Base-by-base conservation (phyloP, 768 basidiomycete species). In the Auricularia sp. region DNA sequence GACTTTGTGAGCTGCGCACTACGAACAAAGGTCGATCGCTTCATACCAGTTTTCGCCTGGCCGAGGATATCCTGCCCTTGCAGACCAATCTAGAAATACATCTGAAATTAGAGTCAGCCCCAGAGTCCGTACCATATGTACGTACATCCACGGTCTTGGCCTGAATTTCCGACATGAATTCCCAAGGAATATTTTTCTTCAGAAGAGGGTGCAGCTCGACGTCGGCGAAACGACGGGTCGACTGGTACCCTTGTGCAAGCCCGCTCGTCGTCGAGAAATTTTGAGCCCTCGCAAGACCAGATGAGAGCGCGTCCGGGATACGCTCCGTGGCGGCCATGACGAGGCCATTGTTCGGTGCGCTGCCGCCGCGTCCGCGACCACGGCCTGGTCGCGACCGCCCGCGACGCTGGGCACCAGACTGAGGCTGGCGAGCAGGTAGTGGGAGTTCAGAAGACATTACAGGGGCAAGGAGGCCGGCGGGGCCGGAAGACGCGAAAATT, bases 21-120 rank as follows among this genome's bases (percentile, higher is more conserved):
- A 29, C 7, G 11, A 10, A 54, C n/a, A 54, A 54, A 54, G n/a
- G 10, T 54, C 11, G 7, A 18, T 18, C 47, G 18, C 11, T 29
- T 29, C 56, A 10, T 29, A 59, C 64, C 74, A 73, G 45, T 73
- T 73, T 68, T 75, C 70, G 33, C 71, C 61, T 62, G 54, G 47
- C 13, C 63, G 18, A 62, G 56, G 14, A 59, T 13, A 3, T 59
- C 56, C 24, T 59, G 24, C 7, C 56, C 56, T 5, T 14, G 8
- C 18, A 59, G 13, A 7, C 24, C 24, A 29, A 59, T 24, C 56
- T 59, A 35, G 8, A 29, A 33, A 29, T 29, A 33, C 3, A 59
- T 8, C 24, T 29, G 13, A 21, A 35, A 59, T 14, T 1, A 14
- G 56, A 14, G 18, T 14, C 33, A 59, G 34, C 8, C n/a, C 54